Percentiles rank a stretch among this genome's conserved stretches.
Evolutionary conservation across 139 green algal species (phyloP).

Genomic region (Micromonas commoda): DNA sequence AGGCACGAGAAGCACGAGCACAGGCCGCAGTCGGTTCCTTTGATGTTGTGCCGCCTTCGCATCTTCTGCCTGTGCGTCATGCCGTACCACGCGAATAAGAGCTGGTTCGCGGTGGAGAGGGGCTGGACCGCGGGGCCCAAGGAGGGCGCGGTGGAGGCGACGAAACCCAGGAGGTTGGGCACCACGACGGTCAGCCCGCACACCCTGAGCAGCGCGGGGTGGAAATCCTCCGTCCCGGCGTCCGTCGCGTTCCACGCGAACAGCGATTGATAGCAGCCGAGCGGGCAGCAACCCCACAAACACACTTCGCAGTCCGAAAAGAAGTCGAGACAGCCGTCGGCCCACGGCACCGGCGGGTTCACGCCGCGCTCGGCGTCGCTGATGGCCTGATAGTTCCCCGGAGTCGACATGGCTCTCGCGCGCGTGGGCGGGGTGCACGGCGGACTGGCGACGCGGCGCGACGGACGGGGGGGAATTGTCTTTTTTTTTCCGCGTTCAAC

Average conservation of each 20-base stretch:
- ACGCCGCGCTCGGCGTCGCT: neutral
- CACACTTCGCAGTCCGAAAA: neutral
- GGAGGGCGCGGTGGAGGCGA: neutral
- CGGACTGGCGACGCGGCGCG: no score
- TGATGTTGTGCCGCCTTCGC: neutral
- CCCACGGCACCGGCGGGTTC: neutral
- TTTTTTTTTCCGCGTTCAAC: no score
- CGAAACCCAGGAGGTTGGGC: neutral
- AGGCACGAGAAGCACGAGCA: neutral
- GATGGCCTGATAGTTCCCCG: neutral
- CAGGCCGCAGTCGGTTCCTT: neutral
- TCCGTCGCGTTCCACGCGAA: neutral
- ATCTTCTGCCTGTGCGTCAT: neutral
- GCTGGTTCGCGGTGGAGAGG: neutral
- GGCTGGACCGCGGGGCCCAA: neutral
- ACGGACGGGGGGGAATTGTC: no score
- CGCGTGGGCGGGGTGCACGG: no score
- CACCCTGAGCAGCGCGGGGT: neutral
- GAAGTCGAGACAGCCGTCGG: neutral
- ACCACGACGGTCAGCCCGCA: neutral
- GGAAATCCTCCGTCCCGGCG: neutral
- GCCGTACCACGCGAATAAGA: neutral
- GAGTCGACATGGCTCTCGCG: no score
- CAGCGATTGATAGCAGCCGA: neutral
- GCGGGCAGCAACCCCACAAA: neutral